phyloP scores from a whole-genome alignment of 225 moss, liverwort and hornwort genomes.

The Marchantia polymorpha region DNA sequence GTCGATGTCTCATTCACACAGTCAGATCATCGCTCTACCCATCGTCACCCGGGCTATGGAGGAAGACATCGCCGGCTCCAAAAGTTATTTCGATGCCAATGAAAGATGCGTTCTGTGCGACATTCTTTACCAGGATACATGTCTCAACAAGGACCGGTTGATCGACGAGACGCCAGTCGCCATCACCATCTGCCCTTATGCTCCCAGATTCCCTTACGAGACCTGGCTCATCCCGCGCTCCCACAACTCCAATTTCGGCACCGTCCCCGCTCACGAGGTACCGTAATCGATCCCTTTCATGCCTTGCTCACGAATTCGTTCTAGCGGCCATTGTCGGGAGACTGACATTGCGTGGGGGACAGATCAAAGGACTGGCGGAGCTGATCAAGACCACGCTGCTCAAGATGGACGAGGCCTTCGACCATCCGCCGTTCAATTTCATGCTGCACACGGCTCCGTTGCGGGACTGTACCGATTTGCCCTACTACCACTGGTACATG shows the following conservation, averaged over 20 bases:
- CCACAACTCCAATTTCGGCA: slow-evolving; percentile 69
- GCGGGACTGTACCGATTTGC: slow-evolving; percentile 35
- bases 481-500: slow-evolving; percentile 77
- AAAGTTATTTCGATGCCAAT: slow-evolving; percentile 36
- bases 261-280: slow-evolving; percentile 54
- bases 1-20: slow-evolving; percentile 86
- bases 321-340: too few species aligned
- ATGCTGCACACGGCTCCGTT: slow-evolving; percentile 78
- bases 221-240: slow-evolving; percentile 73
- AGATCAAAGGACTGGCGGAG: slow-evolving; percentile 58
- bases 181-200: slow-evolving; percentile 60
- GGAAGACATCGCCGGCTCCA: slow-evolving; percentile 52
- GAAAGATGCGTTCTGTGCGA: slow-evolving; percentile 65
- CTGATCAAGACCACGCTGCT: slow-evolving; percentile 60
- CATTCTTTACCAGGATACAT: slow-evolving; percentile 35
- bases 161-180: slow-evolving; percentile 60
- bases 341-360: not conserved
- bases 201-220: slow-evolving; percentile 73
- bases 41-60: slow-evolving; percentile 52
- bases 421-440: slow-evolving; percentile 71
- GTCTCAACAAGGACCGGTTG: slow-evolving; percentile 38
- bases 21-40: slow-evolving; percentile 76
- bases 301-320: too few species aligned
- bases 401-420: slow-evolving; percentile 61
- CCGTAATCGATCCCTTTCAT: not conserved